Base-by-base conservation (phyloP, 2,329 filamentous ascomycete genomes). In the Colletotrichum sojae region DNA sequence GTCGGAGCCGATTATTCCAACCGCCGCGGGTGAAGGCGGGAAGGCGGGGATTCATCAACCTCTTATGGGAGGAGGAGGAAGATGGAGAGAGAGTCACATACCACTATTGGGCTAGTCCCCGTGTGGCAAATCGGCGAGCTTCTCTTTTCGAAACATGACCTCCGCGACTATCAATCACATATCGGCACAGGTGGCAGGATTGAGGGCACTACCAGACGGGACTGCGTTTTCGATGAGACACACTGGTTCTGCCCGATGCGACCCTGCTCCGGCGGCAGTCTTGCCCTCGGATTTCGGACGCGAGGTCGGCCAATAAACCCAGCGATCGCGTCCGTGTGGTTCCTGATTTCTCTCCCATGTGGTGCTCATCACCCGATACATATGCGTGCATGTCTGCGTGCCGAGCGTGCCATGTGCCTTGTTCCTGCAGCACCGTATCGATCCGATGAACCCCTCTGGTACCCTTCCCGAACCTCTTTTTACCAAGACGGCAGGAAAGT, bases 131-230 rank as follows among this genome's bases (percentile, higher is more conserved):
- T 36, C 25, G 48, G 36, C 36, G 16, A 36, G n/a, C 46, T 49
- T 49, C 36, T 48, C 57, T 16, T 57, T 59, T 54, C 66, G 66
- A 69, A 69, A 69, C 66, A 13, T 66, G 43, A 31, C 31, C 31
- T 25, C 36, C 18, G 46, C 36, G 59, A 51, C 43, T 69, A 51
- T 54, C 66, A 60, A 48, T 51, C 31, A 66, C 66, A 55, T 62
- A 54, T 62, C 16, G 40, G 13, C 55, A 25, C 43, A 39, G 39
- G 6, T 12, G 20, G 20, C 53, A 46, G 22, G 55, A 49, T 59
- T 20, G 39, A 69, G 54, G 65, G 62, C 31, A 12, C 31, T 10
- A 36, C 31, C 31, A 36, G 66, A 65, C 49, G 49, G 55, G 40
- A 36, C 57, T 46, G 57, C 27, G 8, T 8, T 36, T 36, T 60